Percentiles rank a stretch among this genome's conserved stretches.
These are phyloP conservation scores for Boechera divaricarpa DNA, from an alignment of 345 rosid species.

Conservation along the genomic window DNA sequence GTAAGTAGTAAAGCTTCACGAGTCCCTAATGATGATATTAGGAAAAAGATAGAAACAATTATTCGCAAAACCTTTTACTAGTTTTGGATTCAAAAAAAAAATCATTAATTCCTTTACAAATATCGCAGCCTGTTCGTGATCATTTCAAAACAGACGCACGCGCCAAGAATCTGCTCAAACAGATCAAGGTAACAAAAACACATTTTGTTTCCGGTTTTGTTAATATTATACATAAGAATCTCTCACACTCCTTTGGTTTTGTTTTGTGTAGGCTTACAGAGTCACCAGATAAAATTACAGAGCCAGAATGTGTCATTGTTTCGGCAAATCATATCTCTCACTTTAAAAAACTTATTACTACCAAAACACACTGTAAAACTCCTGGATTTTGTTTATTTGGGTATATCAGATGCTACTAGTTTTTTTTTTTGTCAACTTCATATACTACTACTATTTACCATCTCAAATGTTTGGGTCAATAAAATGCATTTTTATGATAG, in stretches of 20 bases:
- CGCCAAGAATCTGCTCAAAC: conserved; percentile 74
- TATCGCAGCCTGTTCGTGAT: conserved; percentile 78
- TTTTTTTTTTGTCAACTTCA: too few relatives aligned
- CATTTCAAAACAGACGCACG: conserved; percentile 63
- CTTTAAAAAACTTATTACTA: not conserved
- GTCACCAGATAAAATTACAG: conserved; percentile 52
- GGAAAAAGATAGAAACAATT: not conserved
- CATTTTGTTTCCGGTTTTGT: not conserved
- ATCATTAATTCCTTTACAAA: not conserved
- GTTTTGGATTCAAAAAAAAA: conserved; percentile 3
- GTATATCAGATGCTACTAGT: conserved; percentile 1
- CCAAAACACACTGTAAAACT: not conserved
- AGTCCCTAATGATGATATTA: not conserved
- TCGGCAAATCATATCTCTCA: not conserved
- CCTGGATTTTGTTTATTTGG: not conserved
- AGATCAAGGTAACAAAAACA: conserved; percentile 66
- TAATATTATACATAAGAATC: not conserved
- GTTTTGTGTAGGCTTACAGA: conserved; percentile 58
- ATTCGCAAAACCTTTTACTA: not conserved
- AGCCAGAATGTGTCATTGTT: conserved; percentile 9
- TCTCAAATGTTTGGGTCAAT: not conserved
- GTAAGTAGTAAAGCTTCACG: conserved; percentile 45
- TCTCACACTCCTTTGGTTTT: not conserved
- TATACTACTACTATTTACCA: not conserved
- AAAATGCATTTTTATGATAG: not conserved